Evolutionary conservation across 805 yeast species (phyloP), one percentile per base, ranked within the genome.

Genomic region (Wickerhamiella siamensis): DNA sequence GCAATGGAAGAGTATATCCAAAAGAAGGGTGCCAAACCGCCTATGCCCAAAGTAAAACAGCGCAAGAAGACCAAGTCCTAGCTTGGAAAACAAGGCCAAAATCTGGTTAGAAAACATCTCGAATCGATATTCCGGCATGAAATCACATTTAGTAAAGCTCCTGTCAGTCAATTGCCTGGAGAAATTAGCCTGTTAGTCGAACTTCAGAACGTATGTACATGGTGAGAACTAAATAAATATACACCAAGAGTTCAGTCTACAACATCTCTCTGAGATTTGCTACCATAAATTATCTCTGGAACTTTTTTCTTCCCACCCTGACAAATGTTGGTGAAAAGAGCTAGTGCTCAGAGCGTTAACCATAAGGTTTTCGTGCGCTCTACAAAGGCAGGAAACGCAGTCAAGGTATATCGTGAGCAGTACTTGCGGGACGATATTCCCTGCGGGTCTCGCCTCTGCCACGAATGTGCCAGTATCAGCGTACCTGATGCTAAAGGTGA

Each of bases 391-490:
- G 97, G 97, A 8, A 78, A 79, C 36, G 95, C 96, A 4, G 71
- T 86, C 29, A 88, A 91, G 58, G 72, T 91, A 21, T 94, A 88
- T 8, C 71, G 96, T 50, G 99, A 91, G 57, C 98, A 88, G 60
- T 91, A 91, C 57, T 65, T 91, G 43, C 72, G 98, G 59, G 75
- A 74, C 41, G 99, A 91, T 61, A 84, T 91, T 39, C 94, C 96
- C 16, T 91, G 98, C 61, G 75, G 79, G 41, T 83, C 95, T 2
- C 67, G 64, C 48, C 64, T 72, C 1, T 91, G 98, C 61, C 54
- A 62, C 8, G 57, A 54, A 29, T 91, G 99, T 60, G 69, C 72
- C 36, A 70, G 81, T 5, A 41, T 43, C 22, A 41, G 43, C 6
- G 40, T 41, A 4, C 55, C 53, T 4, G 77, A 78, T 56, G 77